Evolutionary conservation across 768 basidiomycete genomes (phyloP), one percentile per base, ranked within the genome.

Genomic region (Hericium coralloides): DNA sequence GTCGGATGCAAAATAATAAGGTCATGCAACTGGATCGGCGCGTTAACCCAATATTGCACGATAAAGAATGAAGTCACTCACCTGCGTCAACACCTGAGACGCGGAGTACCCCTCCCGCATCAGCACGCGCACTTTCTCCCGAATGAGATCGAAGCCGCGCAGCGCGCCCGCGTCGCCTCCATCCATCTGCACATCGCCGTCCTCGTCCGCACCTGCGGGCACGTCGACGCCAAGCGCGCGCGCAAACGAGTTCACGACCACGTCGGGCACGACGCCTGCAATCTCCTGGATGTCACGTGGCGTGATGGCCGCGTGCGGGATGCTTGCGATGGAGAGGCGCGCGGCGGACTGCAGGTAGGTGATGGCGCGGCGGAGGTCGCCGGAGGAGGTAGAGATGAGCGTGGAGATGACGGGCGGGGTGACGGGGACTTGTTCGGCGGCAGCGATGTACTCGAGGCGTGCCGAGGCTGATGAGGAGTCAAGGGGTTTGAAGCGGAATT

Each of bases 321-420:
- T 71, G 12, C 84, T 84, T 2, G 89, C 87, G 5, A 83, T 74
- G 38, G 94, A 87, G 37, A 99, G 77, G 23, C 97, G 83, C 41
- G 91, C 86, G 5, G 95, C 95, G 20, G 95, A 98, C 67, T 99
- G 97, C 25, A 99, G 79, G 69, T 95, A 98, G 20, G 97, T 99
- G 68, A 99, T 98, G 22, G 95, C 89, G 54, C 97, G 92, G 52
- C 97, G 86, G 55, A 99, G 82, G 72, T 99, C 97, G 43, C 97
- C 97, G 49, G 82, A 80, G 2, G 95, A 95, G 38, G 87, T 83
- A 39, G 72, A 75, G 59, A 97, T 88, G 56, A 97, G 82, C 1
- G 87, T 73, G 41, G 81, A 71, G 55, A 95, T 76, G 26, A 92
- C 89, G 14, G 78, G 71, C 4, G 75, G 66, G 38, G 76, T 67